Conservation (phyloP, 106 monocot species). For the Phalaenopsis aphrodite region DNA sequence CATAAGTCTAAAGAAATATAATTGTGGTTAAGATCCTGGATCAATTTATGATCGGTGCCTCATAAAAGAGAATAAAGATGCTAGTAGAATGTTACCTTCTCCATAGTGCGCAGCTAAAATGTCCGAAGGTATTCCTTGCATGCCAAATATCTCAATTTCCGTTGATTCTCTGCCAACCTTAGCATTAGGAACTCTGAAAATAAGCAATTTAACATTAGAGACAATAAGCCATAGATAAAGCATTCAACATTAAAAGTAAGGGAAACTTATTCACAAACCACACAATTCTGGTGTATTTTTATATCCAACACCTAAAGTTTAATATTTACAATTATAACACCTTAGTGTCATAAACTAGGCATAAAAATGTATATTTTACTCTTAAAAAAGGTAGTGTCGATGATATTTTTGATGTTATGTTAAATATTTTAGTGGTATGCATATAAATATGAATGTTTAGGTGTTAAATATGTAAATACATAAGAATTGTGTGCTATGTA, state of each 20-base stretch:
- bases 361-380: too few species aligned
- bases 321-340: too few species aligned
- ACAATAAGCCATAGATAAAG: not conserved
- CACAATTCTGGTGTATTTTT: not conserved
- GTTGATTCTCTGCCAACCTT: slow-evolving; percentile 69
- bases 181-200: slow-evolving; percentile 63
- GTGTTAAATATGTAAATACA: too few species aligned
- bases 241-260: not conserved
- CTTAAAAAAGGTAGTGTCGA: too few species aligned
- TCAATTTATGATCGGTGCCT: not conserved
- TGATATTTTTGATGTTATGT: too few species aligned
- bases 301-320: too few species aligned
- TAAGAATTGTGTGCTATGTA: too few species aligned
- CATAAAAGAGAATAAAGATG: not conserved
- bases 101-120: slow-evolving; percentile 69
- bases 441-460: too few species aligned
- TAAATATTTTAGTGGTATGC: too few species aligned
- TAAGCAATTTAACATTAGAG: not conserved
- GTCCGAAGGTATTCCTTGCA: slow-evolving; percentile 80
- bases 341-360: too few species aligned
- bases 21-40: not conserved
- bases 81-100: slow-evolving; percentile 37
- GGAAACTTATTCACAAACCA: too few species aligned
- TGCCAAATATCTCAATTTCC: slow-evolving; percentile 76
- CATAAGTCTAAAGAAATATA: not conserved